Evolutionary conservation across 306 rosid genomes (phyloP).

Genomic region (Bauhinia variegata): DNA sequence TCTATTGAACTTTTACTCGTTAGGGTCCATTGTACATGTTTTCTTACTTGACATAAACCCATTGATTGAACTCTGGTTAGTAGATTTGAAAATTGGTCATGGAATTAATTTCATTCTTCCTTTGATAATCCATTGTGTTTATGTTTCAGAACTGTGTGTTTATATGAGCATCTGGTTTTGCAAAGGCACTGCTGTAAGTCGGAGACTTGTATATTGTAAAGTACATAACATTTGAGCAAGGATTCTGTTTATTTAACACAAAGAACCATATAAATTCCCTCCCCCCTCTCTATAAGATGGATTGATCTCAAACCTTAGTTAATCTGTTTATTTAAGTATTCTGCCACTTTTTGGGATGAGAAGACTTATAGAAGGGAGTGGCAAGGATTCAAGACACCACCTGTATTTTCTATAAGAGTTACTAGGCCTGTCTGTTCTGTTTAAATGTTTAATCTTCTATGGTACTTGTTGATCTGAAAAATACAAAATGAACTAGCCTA

Average conservation of each 20-base stretch:
- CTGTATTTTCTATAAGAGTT: slow-evolving; percentile 16
- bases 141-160: not conserved
- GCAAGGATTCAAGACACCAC: not conserved
- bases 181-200: not conserved
- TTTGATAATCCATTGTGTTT: not conserved
- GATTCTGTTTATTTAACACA: too few species aligned
- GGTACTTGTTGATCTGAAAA: slow-evolving; percentile 1
- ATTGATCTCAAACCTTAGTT: not conserved
- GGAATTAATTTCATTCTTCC: not conserved
- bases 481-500: not conserved
- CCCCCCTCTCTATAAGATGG: too few species aligned
- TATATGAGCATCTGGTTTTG: slow-evolving; percentile 5
- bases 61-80: not conserved
- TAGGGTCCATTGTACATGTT: not conserved
- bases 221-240: slow-evolving; percentile 6
- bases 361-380: not conserved
- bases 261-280: too few species aligned
- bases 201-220: not conserved
- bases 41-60: not conserved
- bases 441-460: not conserved
- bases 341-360: not conserved
- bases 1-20: not conserved
- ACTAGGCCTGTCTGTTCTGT: not conserved
- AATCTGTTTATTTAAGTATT: not conserved
- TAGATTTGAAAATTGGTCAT: slow-evolving; percentile 1